These are phyloP conservation scores for Castanopsis chinensis DNA, from an alignment of 306 rosid species.

Conservation along the genomic window DNA sequence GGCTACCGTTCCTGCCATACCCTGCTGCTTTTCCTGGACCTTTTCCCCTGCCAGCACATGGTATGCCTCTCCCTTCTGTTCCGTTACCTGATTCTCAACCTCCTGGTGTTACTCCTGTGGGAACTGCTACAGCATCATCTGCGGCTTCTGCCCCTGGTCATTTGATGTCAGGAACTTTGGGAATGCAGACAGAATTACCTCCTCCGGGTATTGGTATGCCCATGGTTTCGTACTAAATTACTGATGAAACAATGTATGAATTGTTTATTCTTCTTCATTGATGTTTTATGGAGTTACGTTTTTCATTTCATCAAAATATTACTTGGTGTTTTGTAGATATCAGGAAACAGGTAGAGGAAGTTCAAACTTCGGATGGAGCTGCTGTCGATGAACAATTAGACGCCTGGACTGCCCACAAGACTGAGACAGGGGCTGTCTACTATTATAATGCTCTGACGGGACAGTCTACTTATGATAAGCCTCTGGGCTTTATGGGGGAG, in stretches of 20 bases:
- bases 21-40: slow-evolving; percentile 66
- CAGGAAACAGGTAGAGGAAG: slow-evolving; percentile 39
- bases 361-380: slow-evolving; percentile 26
- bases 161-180: slow-evolving; percentile 45
- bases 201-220: slow-evolving; percentile 54
- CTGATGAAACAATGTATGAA: slow-evolving; percentile 26
- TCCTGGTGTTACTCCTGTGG: slow-evolving; percentile 85
- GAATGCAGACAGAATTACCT: slow-evolving; percentile 45
- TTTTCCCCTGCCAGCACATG: slow-evolving; percentile 64
- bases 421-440: slow-evolving; percentile 76
- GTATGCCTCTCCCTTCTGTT: slow-evolving; percentile 62
- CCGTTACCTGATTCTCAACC: slow-evolving; percentile 85
- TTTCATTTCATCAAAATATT: slow-evolving; percentile 11
- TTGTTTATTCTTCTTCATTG: neutral
- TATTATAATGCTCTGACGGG: slow-evolving; percentile 87
- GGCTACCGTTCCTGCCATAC: slow-evolving; percentile 67
- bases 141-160: slow-evolving; percentile 33
- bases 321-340: slow-evolving; percentile 46
- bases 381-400: slow-evolving; percentile 53
- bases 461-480: slow-evolving; percentile 83
- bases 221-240: slow-evolving; percentile 11
- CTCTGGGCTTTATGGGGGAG: slow-evolving; percentile 82
- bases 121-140: slow-evolving; percentile 25
- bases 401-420: slow-evolving; percentile 93
- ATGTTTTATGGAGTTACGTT: slow-evolving; percentile 15